Base-by-base conservation (phyloP, 176 grass and related monocot genomes). In the Carex myosuroides region DNA sequence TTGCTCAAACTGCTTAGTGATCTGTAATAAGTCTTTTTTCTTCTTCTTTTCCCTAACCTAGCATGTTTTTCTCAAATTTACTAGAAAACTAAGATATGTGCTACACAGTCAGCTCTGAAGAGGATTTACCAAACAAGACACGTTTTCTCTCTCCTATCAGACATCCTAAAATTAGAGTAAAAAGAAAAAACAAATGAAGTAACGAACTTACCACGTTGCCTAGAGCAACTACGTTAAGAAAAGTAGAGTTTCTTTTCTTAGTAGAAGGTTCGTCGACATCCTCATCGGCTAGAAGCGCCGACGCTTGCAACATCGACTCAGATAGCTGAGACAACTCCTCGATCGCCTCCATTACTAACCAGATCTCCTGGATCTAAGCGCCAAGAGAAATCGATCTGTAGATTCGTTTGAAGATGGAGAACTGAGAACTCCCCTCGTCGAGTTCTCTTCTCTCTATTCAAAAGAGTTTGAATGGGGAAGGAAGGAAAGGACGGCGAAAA, bases 191-290 rank as follows among this genome's bases (percentile, higher is more conserved):
- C 8, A 62, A 30, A 71, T 8, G 5, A 11, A 55, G 17, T 13
- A 6, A 48, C 13, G 26, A 22, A 87, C 92, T 87, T 60, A 97
- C 94, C 59, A 94, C 87, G 87, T 97, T 97, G 85, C 94, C 94
- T 48, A 97, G 89, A 13, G 88, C 90, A 57, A 94, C 92, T 53
- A 86, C 92, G 87, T 87, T 97, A 79, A 94, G 90, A 82, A 94
- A 97, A n/a, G 92, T 88, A n/a, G 90, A 89, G 1, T 33, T 81
- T 21, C 94, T 73, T 5, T 39, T 39, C 84, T 53, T 79, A 18
- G 73, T 59, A 13, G 82, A 79, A 18, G 18, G 80, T 13, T 84
- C 82, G 54, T 75, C 85, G 48, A 86, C 68, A 46, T 94, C 94
- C 84, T 94, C 94, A 61, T 94, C 94, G 7, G 90, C 87, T 54